Percentiles rank a stretch among this genome's conserved stretches.
phyloP scores from a whole-genome alignment of 2,329 filamentous ascomycete species.

The Raffaelea albimanens region DNA sequence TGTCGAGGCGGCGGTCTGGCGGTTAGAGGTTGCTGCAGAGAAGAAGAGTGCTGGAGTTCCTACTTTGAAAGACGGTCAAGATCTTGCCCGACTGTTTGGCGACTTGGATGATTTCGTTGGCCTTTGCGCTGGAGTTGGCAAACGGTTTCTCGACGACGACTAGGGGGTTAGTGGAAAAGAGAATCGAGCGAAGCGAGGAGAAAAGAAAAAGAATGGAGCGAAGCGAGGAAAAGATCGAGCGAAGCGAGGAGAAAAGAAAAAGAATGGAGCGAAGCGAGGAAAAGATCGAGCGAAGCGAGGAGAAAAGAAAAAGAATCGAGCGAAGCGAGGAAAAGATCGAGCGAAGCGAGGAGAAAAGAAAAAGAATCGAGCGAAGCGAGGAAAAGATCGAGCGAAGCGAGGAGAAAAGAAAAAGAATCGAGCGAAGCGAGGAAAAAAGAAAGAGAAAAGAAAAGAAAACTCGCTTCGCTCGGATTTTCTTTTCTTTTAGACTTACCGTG shows the following conservation, averaged over 20 bases:
- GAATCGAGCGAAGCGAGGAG: too few relatives aligned
- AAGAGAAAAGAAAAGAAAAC: not conserved
- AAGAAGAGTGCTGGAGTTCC: not conserved
- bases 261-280: not conserved
- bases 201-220: too few relatives aligned
- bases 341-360: too few relatives aligned
- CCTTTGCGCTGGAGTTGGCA: conserved; percentile 47
- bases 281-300: too few relatives aligned
- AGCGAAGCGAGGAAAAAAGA: not conserved
- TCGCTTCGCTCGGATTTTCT: not conserved
- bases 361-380: too few relatives aligned
- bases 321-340: not conserved
- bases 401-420: too few relatives aligned
- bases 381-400: too few relatives aligned
- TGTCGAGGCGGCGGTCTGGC: conserved; percentile 36
- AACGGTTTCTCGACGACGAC: conserved; percentile 61
- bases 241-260: not conserved
- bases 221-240: too few relatives aligned
- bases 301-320: not conserved
- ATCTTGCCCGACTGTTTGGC: conserved; percentile 35
- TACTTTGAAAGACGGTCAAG: conserved; percentile 45
- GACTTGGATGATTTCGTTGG: conserved; percentile 40
- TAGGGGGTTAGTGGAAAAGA: conserved; percentile 9
- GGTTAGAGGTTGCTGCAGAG: not conserved
- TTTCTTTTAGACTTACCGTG: conserved; percentile 28